Evolutionary conservation across 2,329 filamentous ascomycete genomes (phyloP).

Genomic region (Xylaria sp.): DNA sequence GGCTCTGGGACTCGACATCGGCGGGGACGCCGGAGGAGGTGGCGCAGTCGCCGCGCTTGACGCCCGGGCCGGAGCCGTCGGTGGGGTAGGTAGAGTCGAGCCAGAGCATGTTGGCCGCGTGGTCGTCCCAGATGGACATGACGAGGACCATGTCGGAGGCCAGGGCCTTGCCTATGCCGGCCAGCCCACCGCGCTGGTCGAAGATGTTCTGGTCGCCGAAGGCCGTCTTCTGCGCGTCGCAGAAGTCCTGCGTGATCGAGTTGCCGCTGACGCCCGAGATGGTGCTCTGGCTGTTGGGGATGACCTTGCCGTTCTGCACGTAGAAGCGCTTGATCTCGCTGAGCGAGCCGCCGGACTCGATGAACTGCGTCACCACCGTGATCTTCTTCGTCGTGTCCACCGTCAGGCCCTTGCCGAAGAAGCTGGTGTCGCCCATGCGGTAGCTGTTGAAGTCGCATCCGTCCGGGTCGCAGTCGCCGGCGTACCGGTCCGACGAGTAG

Average conservation of each 20-base stretch:
- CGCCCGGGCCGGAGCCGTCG: conserved; percentile 53
- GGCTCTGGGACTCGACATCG: conserved; percentile 54
- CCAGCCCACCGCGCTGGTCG: conserved; percentile 62
- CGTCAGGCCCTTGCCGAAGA: conserved; percentile 66
- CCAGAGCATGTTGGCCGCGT: conserved; percentile 58
- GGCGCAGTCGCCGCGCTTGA: conserved; percentile 60
- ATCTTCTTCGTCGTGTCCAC: conserved; percentile 66
- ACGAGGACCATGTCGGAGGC: conserved; percentile 69
- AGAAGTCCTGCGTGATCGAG: conserved; percentile 65
- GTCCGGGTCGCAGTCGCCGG: conserved; percentile 70
- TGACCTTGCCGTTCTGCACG: conserved; percentile 65
- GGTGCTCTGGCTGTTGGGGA: conserved; percentile 53
- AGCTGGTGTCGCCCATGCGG: conserved; percentile 68
- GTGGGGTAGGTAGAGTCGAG: conserved; percentile 69
- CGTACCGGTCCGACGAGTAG: conserved; percentile 62
- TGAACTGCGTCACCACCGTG: conserved; percentile 71
- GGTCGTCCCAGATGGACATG: conserved; percentile 69
- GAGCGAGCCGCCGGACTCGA: conserved; percentile 58
- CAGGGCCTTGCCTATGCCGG: conserved; percentile 63
- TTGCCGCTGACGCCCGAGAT: conserved; percentile 48
- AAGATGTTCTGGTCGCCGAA: conserved; percentile 66
- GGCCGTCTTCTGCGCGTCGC: conserved; percentile 63
- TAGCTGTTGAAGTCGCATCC: conserved; percentile 74
- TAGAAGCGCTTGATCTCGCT: conserved; percentile 68
- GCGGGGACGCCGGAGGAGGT: conserved; percentile 57